A percentile compares a stretch with the other conserved stretches of the same genome.
Evolutionary conservation across 148 eudicot species (phyloP).

Genomic region (Mesembryanthemum crystallinum): DNA sequence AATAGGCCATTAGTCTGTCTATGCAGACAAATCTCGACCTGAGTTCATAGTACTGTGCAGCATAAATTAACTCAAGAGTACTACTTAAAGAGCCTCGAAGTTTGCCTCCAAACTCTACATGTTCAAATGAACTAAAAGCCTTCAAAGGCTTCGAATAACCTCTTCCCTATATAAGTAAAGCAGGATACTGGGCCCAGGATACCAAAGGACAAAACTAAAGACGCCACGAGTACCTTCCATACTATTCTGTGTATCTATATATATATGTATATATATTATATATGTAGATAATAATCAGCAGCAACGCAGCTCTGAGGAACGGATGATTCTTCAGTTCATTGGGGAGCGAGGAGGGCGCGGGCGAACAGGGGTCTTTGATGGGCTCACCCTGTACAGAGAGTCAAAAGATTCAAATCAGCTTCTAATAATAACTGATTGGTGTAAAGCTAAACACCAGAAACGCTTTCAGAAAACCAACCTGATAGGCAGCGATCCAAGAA

Average conservation of each 20-base stretch:
- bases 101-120: conserved; percentile 22
- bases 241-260: conserved; percentile 36
- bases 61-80: conserved; percentile 23
- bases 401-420: conserved; percentile 5
- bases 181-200: conserved; percentile 48
- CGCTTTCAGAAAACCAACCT: conserved; percentile 35
- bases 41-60: conserved; percentile 11
- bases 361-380: conserved; percentile 47
- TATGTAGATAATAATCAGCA: conserved; percentile 23
- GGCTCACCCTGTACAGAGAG: conserved; percentile 38
- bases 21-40: conserved; percentile 15
- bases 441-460: background rate
- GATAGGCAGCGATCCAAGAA: conserved; percentile 64
- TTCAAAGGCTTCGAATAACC: conserved; percentile 18
- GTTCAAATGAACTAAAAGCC: conserved; percentile 24
- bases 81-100: conserved; percentile 14
- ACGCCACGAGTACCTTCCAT: conserved; percentile 55
- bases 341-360: conserved; percentile 43
- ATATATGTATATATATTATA: conserved; percentile 23
- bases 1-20: conserved; percentile 25
- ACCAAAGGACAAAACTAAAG: conserved; percentile 23
- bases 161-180: conserved; percentile 30
- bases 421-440: background rate
- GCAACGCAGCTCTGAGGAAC: conserved; percentile 7
- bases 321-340: conserved; percentile 19